phyloP scores from a whole-genome alignment of 768 basidiomycete species.

The Sarcodon aspratus region DNA sequence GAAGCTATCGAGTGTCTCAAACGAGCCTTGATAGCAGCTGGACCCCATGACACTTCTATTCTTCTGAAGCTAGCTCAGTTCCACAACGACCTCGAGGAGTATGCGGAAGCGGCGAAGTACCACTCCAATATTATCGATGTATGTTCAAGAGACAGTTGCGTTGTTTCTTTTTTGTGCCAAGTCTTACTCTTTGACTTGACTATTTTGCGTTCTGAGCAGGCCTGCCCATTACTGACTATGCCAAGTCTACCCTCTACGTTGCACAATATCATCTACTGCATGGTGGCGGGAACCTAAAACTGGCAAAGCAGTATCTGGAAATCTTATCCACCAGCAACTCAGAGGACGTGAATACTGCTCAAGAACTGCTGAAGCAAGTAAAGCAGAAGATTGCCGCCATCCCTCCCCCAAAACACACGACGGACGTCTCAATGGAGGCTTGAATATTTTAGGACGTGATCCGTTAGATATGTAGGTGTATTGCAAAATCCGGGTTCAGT shows the following conservation, averaged over 20 bases:
- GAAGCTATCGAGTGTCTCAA: slow-evolving; percentile 91
- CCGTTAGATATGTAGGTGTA: no score
- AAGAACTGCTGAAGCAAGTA: slow-evolving; percentile 56
- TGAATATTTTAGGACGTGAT: no score
- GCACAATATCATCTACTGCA: slow-evolving; percentile 67
- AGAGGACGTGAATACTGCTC: slow-evolving; percentile 67
- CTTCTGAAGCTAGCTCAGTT: slow-evolving; percentile 67
- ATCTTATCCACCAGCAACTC: slow-evolving; percentile 68
- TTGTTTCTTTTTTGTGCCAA: slow-evolving; percentile 7
- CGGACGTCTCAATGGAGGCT: no score
- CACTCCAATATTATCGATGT: slow-evolving; percentile 75
- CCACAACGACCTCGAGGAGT: slow-evolving; percentile 55
- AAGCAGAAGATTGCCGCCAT: no score
- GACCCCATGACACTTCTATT: slow-evolving; percentile 64
- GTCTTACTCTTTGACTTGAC: neutral
- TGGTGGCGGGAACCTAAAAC: slow-evolving; percentile 48
- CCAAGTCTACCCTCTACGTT: slow-evolving; percentile 75
- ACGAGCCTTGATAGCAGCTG: slow-evolving; percentile 76
- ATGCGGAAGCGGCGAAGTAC: slow-evolving; percentile 59
- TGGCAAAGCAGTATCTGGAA: slow-evolving; percentile 68
- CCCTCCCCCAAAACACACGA: no score
- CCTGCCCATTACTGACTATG: slow-evolving; percentile 66
- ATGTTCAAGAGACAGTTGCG: slow-evolving; percentile 47
- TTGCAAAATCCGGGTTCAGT: no score
- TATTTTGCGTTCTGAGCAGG: slow-evolving; percentile 22